Evolutionary conservation across 805 yeast species (phyloP), one percentile per base, ranked within the genome.

Genomic region (Candida stauntonica): DNA sequence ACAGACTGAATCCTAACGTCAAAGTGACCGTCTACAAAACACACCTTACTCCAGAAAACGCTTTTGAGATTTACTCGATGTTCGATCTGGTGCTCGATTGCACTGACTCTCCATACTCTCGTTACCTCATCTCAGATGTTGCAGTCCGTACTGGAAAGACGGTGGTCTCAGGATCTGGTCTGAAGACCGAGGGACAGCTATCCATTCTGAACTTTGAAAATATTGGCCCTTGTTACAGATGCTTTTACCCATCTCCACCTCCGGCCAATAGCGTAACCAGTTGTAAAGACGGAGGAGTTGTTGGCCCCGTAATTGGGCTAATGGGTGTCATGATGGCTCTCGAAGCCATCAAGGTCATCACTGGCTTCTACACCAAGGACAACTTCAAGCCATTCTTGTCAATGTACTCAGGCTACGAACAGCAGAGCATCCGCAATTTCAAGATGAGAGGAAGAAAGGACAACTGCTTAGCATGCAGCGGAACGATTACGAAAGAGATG

Each of bases 231-330:
- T 93, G 99, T 58, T 93, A 93, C 57, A 67, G 99, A 44, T 93
- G 99, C 57, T 79, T 89, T 61, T 86, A 85, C 50, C 98, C 99
- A 0, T 65, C 65, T 7, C 96, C 98, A 0, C 97, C 99, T 0
- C 78, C 89, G 1, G 85, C 96, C 1, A 80, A 77, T 42, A 69
- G 84, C 2, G 87, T 89, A 1, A 75, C 87, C 0, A 74, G 94
- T 0, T 93, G 99, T 52, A 76, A 85, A 12, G 98, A 88, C 60
- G 95, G 95, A 3, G 97, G 97, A 5, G 94, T 91, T 1, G 60
- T 93, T 18, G 99, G 99, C 0, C 95, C 98, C 0, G 93, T 89
- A n/a, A 94, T 93, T 39, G 99, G 99, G 0, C 51, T 87, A 1
- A 77, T 91, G 56, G 99, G 99, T 8, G 68, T 79, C 0, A 70